Evolutionary conservation across 352 stramenopile genomes (phyloP), one percentile per base, ranked within the genome.

Genomic region (Globisporangium megalacanthum): DNA sequence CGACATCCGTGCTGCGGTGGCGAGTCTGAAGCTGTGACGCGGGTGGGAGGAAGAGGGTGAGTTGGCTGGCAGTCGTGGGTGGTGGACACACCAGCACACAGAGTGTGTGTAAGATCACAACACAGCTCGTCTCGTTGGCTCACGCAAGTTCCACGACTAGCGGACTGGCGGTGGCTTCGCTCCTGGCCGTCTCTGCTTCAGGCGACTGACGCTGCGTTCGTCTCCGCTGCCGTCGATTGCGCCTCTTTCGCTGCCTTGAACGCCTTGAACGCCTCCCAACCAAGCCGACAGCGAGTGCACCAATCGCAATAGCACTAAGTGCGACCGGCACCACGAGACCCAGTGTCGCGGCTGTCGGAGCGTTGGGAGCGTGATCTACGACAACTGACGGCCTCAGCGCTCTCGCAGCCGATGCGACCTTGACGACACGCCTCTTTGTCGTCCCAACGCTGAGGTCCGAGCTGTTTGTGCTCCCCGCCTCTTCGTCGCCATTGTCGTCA

Each of bases 1-100:
- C 19, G 73, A 67, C 11, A 83, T 83, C 33, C 73, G 73, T 11
- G 73, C 73, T 35, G 68, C 73, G 3, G 73, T 83, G 15, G 70
- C 73, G 42, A 59, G 64, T 37, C 68, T 83, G 2, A 70, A 66
- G 47, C 22, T 53, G 11, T 54, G 53, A 31, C 14, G 31, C 10
- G 3, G 9, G 22, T 6, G 13, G 6, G 5, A 17, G 19, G 14
- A 9, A 20, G 13, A 11, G 14, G 4, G 4, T 19, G 44, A 20
- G 44, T 6, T 29, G 25, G 25, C 25, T 29, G 25, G 25, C 4
- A 29, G 25, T 29, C 25, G 25, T 29, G 25, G 25, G 25, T 29
- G 25, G 10, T 36, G 20, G 4, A 36, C 14, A 9, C n/a, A 19
- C 4, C 22, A 36, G 10, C 19, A 51, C 9, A 11, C 5, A 15